Evolutionary conservation across 768 basidiomycete species (phyloP).

Genomic region (Mycena latifolia): DNA sequence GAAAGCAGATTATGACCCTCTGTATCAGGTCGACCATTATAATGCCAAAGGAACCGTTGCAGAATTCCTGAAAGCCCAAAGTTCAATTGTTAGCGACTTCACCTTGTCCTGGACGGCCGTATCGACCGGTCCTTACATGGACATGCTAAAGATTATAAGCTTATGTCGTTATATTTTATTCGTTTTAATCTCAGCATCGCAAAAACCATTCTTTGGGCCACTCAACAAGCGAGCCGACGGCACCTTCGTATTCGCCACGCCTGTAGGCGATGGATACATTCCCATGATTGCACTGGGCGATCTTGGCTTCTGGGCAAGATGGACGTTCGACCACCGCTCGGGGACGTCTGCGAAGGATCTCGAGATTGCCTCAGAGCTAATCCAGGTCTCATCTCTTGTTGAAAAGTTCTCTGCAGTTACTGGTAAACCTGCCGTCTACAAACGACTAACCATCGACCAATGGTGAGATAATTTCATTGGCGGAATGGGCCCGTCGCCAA

Average conservation of each 20-base stretch:
- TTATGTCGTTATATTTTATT: too few relatives aligned
- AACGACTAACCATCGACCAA: slow-evolving; percentile 44
- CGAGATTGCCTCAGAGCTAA: background rate
- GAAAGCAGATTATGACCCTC: slow-evolving; percentile 24
- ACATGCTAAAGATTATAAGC: background rate
- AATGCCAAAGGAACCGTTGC: slow-evolving; percentile 5
- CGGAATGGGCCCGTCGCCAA: background rate
- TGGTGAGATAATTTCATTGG: slow-evolving; percentile 41
- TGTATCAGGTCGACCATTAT: background rate
- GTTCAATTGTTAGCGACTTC: background rate
- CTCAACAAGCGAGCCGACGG: background rate
- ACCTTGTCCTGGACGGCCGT: slow-evolving; percentile 11
- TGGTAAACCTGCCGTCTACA: background rate
- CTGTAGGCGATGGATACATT: background rate
- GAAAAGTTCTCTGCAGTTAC: background rate
- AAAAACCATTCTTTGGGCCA: background rate
- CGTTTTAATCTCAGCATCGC: too few relatives aligned
- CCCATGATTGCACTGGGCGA: background rate
- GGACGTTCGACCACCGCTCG: background rate
- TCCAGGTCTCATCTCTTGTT: background rate
- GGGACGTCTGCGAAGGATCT: background rate
- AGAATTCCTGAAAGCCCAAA: slow-evolving; percentile 1
- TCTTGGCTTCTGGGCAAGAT: background rate
- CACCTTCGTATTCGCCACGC: background rate
- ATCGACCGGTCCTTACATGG: slow-evolving; percentile 14